Evolutionary conservation across 805 yeast genomes (phyloP).

Genomic region (Schizosaccharomyces lindneri): DNA sequence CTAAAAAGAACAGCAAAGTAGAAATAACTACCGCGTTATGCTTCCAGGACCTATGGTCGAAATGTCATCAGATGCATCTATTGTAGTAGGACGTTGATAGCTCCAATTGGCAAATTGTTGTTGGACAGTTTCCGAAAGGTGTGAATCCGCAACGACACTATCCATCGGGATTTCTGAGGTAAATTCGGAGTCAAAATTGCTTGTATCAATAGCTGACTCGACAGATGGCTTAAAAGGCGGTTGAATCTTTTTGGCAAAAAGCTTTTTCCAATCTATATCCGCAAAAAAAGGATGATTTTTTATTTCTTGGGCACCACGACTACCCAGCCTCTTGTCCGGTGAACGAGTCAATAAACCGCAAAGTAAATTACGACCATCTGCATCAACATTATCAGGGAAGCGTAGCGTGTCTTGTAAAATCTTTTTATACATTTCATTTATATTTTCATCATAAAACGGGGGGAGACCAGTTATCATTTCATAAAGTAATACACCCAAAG

Average conservation of each 20-base stretch:
- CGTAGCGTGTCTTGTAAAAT: slow-evolving; percentile 69
- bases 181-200: slow-evolving; percentile 78
- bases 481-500: slow-evolving; percentile 73
- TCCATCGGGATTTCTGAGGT: slow-evolving; percentile 85
- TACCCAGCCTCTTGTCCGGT: slow-evolving; percentile 54
- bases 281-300: slow-evolving; percentile 58
- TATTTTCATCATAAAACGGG: slow-evolving; percentile 88
- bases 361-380: slow-evolving; percentile 61
- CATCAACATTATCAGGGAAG: slow-evolving; percentile 71
- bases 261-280: slow-evolving; percentile 71
- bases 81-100: slow-evolving; percentile 1
- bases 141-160: slow-evolving; percentile 59
- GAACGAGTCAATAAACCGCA: slow-evolving; percentile 58
- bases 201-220: slow-evolving; percentile 45
- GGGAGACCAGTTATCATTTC: slow-evolving; percentile 96
- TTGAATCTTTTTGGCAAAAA: slow-evolving; percentile 62
- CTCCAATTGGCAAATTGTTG: slow-evolving; percentile 96
- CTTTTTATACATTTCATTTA: slow-evolving; percentile 78
- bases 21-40: not conserved
- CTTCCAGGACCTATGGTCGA: not conserved
- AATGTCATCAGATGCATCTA: not conserved
- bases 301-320: slow-evolving; percentile 54
- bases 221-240: slow-evolving; percentile 94
- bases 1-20: not conserved
- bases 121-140: slow-evolving; percentile 80